phyloP scores from a whole-genome alignment of 345 rosid genomes.

The Orychophragmus violaceus region DNA sequence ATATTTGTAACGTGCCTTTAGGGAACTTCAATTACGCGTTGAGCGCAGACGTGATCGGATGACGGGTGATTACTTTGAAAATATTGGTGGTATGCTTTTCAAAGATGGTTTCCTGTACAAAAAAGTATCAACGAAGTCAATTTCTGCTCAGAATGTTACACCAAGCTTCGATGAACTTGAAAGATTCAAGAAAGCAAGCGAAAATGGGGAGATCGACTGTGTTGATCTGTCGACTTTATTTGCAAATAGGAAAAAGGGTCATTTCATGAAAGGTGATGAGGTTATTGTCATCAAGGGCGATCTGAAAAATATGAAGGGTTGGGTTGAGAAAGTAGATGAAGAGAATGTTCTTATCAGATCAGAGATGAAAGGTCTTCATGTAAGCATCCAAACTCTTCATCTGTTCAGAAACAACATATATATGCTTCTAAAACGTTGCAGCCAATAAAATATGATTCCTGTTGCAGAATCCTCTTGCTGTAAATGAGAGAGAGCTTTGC shows the following conservation, averaged over 20 bases:
- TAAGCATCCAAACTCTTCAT: constrained; percentile 32
- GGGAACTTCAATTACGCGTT: constrained; percentile 78
- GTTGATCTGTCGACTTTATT: constrained; percentile 62
- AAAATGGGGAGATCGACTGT: constrained; percentile 59
- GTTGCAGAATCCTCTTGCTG: constrained; percentile 68
- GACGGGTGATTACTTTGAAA: constrained; percentile 81
- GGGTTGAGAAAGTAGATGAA: constrained; percentile 96
- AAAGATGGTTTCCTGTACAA: constrained; percentile 84
- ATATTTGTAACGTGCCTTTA: constrained; percentile 16
- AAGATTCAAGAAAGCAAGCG: constrained; percentile 61
- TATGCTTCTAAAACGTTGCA: background rate
- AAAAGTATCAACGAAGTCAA: constrained; percentile 66
- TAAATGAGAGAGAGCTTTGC: constrained; percentile 74
- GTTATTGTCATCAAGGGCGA: constrained; percentile 86
- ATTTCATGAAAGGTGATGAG: constrained; percentile 90
- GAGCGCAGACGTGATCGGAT: constrained; percentile 69
- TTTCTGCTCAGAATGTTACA: constrained; percentile 55
- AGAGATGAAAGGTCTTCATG: constrained; percentile 75
- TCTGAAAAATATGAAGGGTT: constrained; percentile 73
- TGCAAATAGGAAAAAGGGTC: constrained; percentile 79
- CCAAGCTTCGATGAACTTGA: constrained; percentile 92
- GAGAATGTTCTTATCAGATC: constrained; percentile 74
- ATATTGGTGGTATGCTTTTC: constrained; percentile 55
- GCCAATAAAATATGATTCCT: background rate
- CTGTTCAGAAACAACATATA: background rate